These are phyloP conservation scores for Gossypium laxum DNA, from an alignment of 441 rosid species.

Conservation along the genomic window DNA sequence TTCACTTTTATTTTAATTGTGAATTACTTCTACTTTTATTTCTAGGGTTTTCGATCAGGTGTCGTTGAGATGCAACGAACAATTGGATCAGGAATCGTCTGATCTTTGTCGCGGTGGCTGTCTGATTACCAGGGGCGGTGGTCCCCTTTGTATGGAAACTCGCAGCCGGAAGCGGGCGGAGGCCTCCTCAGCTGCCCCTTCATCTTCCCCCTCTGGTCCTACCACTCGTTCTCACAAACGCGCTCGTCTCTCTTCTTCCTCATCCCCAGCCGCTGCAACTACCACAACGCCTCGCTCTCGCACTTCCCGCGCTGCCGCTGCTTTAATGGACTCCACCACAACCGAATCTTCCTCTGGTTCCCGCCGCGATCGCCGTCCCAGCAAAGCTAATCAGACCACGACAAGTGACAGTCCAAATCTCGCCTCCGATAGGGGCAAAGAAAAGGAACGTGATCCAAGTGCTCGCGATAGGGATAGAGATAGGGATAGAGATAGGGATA, in stretches of 20 bases:
- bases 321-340: constrained; percentile 55
- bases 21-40: not conserved
- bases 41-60: constrained; percentile 13
- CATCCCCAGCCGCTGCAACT: constrained; percentile 18
- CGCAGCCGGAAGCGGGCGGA: constrained; percentile 99
- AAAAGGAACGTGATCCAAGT: constrained; percentile 73
- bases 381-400: constrained; percentile 25
- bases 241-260: constrained; percentile 42
- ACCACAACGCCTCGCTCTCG: constrained; percentile 24
- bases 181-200: constrained; percentile 98
- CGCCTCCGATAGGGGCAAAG: constrained; percentile 77
- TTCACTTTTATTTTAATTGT: not conserved
- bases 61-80: constrained; percentile 25
- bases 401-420: constrained; percentile 16
- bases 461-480: constrained; percentile 23
- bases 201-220: constrained; percentile 52
- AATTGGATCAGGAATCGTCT: constrained; percentile 46
- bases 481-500: constrained; percentile 37
- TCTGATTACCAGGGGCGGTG: constrained; percentile 33
- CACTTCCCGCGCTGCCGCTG: constrained; percentile 19
- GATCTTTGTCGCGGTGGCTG: constrained; percentile 29
- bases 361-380: constrained; percentile 52
- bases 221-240: constrained; percentile 75
- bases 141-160: constrained; percentile 96
- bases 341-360: constrained; percentile 69